Conservation (phyloP, 306 rosid species). For the Acacia melanoxylon region DNA sequence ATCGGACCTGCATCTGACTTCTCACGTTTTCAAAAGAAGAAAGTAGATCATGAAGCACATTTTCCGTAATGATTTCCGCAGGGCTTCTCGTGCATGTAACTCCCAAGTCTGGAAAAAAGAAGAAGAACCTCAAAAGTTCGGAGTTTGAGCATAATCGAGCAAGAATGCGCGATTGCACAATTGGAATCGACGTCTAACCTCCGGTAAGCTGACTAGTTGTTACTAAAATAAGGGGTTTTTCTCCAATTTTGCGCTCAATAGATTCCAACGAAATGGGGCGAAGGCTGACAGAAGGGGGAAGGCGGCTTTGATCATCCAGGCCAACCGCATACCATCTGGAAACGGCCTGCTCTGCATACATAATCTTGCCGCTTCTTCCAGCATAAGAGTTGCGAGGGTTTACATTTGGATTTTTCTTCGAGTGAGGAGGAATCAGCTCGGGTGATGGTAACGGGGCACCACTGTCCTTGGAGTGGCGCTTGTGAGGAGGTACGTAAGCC, state of each 20-base stretch:
- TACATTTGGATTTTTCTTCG: slow-evolving; percentile 1
- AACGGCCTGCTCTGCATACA: slow-evolving; percentile 22
- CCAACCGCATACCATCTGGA: slow-evolving; percentile 43
- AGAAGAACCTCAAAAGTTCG: not conserved
- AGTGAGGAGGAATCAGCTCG: slow-evolving; percentile 37
- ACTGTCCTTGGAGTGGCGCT: slow-evolving; percentile 39
- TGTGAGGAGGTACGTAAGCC: slow-evolving; percentile 67
- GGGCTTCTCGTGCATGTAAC: slow-evolving; percentile 28
- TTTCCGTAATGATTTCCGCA: slow-evolving; percentile 31
- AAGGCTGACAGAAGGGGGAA: slow-evolving; percentile 37
- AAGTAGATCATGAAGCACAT: slow-evolving; percentile 37
- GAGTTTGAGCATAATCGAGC: not conserved
- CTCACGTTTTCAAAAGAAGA: slow-evolving; percentile 28
- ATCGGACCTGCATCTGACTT: slow-evolving; percentile 23
- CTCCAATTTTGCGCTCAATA: slow-evolving; percentile 12
- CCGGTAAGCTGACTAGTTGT: not conserved
- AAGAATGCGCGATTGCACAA: not conserved
- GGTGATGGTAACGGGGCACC: slow-evolving; percentile 33
- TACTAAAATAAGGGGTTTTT: slow-evolving; percentile 36
- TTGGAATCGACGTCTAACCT: slow-evolving; percentile 21
- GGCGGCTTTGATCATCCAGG: slow-evolving; percentile 17
- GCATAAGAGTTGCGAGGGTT: not conserved
- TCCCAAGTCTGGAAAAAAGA: slow-evolving; percentile 3
- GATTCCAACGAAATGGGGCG: slow-evolving; percentile 24
- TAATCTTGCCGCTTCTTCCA: not conserved